phyloP scores from a whole-genome alignment of 2,329 filamentous ascomycete genomes.

The Fusarium sp. region DNA sequence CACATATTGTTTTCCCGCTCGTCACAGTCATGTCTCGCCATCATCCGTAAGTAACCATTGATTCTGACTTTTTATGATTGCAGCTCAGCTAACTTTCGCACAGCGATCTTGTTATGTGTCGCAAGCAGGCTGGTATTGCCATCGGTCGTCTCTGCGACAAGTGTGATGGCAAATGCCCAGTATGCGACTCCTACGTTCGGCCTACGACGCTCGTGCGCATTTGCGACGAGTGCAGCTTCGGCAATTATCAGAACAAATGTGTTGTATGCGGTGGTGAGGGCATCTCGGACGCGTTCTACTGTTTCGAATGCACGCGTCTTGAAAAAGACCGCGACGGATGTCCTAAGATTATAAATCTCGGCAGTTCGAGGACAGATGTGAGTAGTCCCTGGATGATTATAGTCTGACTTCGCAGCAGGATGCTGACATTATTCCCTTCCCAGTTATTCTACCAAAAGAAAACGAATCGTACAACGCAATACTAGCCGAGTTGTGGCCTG shows the following conservation, averaged over 20 bases:
- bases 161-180: conserved; percentile 99
- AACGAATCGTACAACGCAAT: conserved; percentile 69
- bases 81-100: conserved; percentile 42
- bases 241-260: conserved; percentile 99
- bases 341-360: conserved; percentile 99
- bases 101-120: conserved; percentile 98
- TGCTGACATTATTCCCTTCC: conserved; percentile 37
- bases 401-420: not conserved
- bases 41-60: conserved; percentile 76
- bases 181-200: conserved; percentile 98
- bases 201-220: conserved; percentile 97
- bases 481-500: conserved; percentile 63
- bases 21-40: conserved; percentile 83
- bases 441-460: conserved; percentile 75
- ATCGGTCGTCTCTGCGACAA: conserved; percentile 99
- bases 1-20: not conserved
- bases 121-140: conserved; percentile 96
- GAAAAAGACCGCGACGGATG: conserved; percentile 98
- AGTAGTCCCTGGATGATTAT: conserved; percentile 45
- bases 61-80: not conserved
- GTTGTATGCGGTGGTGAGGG: conserved; percentile 98
- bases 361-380: conserved; percentile 94
- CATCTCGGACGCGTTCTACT: conserved; percentile 98
- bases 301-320: conserved; percentile 96
- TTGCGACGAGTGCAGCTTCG: conserved; percentile 99